Conservation (phyloP, 495 filamentous ascomycete genomes). For the Neurospora hispaniola region DNA sequence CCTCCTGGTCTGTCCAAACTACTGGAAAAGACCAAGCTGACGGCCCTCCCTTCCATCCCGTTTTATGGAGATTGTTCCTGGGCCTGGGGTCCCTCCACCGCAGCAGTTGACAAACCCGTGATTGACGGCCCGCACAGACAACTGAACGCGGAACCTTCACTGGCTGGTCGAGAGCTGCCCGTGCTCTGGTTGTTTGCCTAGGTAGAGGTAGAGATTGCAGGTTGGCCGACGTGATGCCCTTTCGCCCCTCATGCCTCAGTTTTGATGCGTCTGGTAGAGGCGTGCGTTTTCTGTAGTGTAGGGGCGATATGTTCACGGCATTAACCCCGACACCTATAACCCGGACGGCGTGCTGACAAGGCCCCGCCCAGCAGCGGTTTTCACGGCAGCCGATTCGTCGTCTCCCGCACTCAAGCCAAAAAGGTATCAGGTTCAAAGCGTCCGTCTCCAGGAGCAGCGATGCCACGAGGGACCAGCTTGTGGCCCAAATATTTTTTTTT, state of each 20-base stretch:
- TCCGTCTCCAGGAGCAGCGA: neutral
- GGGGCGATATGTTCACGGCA: neutral
- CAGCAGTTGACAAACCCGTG: neutral
- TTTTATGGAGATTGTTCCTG: neutral
- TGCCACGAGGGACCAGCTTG: slow-evolving; percentile 12
- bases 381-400: neutral
- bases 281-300: neutral
- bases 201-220: neutral
- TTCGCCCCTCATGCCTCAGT: neutral
- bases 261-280: neutral
- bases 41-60: neutral
- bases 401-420: neutral
- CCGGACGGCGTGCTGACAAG: neutral
- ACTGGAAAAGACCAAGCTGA: neutral
- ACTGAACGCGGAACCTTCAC: neutral
- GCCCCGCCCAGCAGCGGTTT: neutral
- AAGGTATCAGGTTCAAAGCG: neutral
- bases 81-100: neutral
- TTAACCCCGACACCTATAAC: neutral
- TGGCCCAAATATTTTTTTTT: slow-evolving; percentile 31
- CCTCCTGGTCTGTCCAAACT: neutral
- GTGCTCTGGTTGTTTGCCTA: neutral
- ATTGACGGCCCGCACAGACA: neutral
- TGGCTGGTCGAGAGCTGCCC: neutral
- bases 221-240: neutral